Conservation (phyloP, 129 eudicot genomes). For the Tanacetum coccineum region DNA sequence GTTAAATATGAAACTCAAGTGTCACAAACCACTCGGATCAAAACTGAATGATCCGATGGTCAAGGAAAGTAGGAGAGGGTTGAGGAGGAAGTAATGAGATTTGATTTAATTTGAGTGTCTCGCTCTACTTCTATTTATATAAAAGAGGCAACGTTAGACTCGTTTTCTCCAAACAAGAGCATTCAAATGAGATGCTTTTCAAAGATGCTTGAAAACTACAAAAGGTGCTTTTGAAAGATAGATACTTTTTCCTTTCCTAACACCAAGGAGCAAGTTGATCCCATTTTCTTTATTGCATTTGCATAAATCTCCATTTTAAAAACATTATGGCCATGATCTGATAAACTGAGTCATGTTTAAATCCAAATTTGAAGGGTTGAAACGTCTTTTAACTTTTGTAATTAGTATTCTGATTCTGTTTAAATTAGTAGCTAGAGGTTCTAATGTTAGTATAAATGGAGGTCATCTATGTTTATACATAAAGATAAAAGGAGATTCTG, state of each 20-base stretch:
- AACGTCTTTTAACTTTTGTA: neutral
- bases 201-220: conserved; percentile 47
- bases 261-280: conserved; percentile 37
- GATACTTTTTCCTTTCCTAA: conserved; percentile 43
- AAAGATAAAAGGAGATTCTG: neutral
- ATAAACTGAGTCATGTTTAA: neutral
- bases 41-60: conserved; percentile 23
- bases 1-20: neutral
- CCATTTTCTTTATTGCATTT: conserved; percentile 12
- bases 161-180: conserved; percentile 36
- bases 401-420: neutral
- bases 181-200: conserved; percentile 44
- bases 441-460: neutral
- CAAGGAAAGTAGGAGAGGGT: conserved; percentile 18
- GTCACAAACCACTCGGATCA: conserved; percentile 27
- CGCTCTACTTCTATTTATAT: conserved; percentile 49
- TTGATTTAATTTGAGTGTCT: conserved; percentile 37
- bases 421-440: neutral
- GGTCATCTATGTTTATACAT: neutral
- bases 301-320: conserved; percentile 19
- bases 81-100: conserved; percentile 28
- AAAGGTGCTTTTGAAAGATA: conserved; percentile 48
- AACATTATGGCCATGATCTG: conserved; percentile 15
- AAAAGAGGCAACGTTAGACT: conserved; percentile 29
- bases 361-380: neutral